These are phyloP conservation scores for Lodderomyces oxycetoniae DNA, from an alignment of 1,139 yeast genomes.

Conservation along the genomic window DNA sequence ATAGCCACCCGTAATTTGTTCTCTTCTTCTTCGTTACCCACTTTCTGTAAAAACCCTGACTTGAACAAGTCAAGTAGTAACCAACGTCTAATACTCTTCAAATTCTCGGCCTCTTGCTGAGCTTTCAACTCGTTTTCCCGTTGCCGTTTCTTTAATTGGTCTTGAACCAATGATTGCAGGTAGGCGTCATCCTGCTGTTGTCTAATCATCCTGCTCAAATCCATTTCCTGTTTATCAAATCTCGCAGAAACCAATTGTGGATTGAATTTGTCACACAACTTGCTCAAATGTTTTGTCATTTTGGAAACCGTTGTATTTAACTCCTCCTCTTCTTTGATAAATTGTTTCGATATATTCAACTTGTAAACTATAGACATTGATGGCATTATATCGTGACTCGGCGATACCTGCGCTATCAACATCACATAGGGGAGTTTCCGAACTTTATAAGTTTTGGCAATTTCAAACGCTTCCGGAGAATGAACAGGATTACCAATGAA, in stretches of 20 bases:
- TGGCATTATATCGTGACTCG: constrained; percentile 45
- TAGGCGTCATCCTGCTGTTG: constrained; percentile 59
- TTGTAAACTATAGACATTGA: constrained; percentile 51
- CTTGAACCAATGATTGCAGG: constrained; percentile 44
- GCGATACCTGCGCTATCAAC: constrained; percentile 48
- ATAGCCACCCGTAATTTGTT: constrained; percentile 28
- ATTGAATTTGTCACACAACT: constrained; percentile 37
- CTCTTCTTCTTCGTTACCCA: constrained; percentile 9
- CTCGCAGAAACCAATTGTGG: constrained; percentile 51
- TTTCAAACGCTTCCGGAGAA: constrained; percentile 49
- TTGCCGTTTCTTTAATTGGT: constrained; percentile 34
- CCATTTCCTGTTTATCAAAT: constrained; percentile 50
- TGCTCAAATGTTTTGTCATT: constrained; percentile 31
- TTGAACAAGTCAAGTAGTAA: constrained; percentile 15
- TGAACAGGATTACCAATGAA: constrained; percentile 35
- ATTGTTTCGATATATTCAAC: constrained; percentile 27
- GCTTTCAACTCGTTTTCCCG: constrained; percentile 25
- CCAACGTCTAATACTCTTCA: constrained; percentile 11
- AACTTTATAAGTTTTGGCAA: constrained; percentile 41
- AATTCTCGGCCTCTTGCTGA: constrained; percentile 14
- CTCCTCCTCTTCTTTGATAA: constrained; percentile 18
- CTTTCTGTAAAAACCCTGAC: constrained; percentile 14
- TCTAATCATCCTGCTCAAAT: constrained; percentile 45
- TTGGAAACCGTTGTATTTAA: constrained; percentile 22
- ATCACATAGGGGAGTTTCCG: constrained; percentile 42